These are phyloP conservation scores for Sonneratia caseolaris DNA, from an alignment of 345 rosid species.

Conservation along the genomic window DNA sequence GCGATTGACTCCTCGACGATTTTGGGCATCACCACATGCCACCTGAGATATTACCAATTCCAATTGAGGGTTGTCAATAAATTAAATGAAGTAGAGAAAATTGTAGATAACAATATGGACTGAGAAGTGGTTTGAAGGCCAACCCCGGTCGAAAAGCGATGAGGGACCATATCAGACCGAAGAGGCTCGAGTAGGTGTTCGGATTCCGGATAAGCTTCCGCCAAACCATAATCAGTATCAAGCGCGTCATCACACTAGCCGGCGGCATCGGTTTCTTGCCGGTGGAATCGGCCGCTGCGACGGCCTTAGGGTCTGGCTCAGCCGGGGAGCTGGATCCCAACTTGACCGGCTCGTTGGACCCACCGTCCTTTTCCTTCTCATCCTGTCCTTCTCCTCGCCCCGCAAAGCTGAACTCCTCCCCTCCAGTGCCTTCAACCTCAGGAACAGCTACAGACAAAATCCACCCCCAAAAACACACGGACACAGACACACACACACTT, in stretches of 20 bases:
- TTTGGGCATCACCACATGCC: constrained; percentile 91
- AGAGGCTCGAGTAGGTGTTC: constrained; percentile 91
- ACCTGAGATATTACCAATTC: constrained; percentile 28
- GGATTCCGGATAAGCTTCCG: constrained; percentile 91
- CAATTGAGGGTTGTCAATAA: not conserved
- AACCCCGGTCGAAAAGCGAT: constrained; percentile 62
- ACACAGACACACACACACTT: too few relatives aligned
- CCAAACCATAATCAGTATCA: constrained; percentile 97
- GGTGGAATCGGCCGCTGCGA: constrained; percentile 12
- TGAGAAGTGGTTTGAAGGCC: not conserved
- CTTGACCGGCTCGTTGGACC: constrained; percentile 39
- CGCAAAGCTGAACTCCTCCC: constrained; percentile 42
- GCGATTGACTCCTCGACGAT: constrained; percentile 67
- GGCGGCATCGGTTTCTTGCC: constrained; percentile 66
- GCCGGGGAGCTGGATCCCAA: constrained; percentile 49
- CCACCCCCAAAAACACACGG: too few relatives aligned
- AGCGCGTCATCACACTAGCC: constrained; percentile 87
- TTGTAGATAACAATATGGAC: not conserved
- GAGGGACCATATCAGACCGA: constrained; percentile 87
- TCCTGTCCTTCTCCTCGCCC: constrained; percentile 35
- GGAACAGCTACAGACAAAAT: constrained; percentile 24
- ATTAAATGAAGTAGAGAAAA: not conserved
- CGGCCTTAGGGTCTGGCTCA: constrained; percentile 29
- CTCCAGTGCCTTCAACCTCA: constrained; percentile 36
- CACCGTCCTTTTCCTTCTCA: constrained; percentile 35